A percentile compares a stretch with the other conserved stretches of the same genome.
Conservation (phyloP, 139 green algal species). For the Chlamydomonas sp. region DNA sequence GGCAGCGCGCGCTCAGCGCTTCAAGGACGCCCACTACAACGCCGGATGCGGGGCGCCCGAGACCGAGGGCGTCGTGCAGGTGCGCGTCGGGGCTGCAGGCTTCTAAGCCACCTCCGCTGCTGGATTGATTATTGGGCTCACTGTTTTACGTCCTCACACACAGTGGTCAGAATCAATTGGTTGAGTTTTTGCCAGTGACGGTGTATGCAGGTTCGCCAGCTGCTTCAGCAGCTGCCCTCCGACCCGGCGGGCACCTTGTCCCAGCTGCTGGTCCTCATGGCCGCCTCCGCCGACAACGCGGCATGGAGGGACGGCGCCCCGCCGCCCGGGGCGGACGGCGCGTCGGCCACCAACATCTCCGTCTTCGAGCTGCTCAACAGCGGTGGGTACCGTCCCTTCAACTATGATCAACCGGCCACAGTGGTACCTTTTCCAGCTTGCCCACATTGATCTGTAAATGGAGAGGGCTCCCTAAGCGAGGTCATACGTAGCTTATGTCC, state of each 20-base stretch:
- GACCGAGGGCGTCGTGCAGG: slow-evolving; percentile 41
- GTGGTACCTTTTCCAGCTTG: too few species aligned
- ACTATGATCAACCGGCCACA: too few species aligned
- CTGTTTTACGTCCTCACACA: too few species aligned
- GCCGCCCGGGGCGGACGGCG: not conserved
- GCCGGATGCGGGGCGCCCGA: slow-evolving; percentile 19
- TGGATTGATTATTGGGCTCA: too few species aligned
- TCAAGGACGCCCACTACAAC: slow-evolving; percentile 39
- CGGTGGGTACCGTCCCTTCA: slow-evolving; percentile 56
- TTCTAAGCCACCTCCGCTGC: too few species aligned
- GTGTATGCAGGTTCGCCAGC: not conserved
- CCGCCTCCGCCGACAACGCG: not conserved
- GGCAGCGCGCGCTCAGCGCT: slow-evolving; percentile 9
- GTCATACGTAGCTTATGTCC: too few species aligned
- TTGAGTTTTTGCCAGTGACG: not conserved
- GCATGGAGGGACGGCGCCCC: not conserved
- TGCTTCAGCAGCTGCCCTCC: slow-evolving; percentile 20
- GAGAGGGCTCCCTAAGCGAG: too few species aligned
- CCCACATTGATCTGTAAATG: too few species aligned
- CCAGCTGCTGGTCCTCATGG: slow-evolving; percentile 63
- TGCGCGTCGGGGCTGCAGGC: too few species aligned
- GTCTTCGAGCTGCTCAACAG: slow-evolving; percentile 95
- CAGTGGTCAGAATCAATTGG: too few species aligned
- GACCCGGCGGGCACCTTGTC: slow-evolving; percentile 6
- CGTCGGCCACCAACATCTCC: slow-evolving; percentile 71